Base-by-base conservation (phyloP, 2,329 filamentous ascomycete genomes). In the Didymella pinodella region DNA sequence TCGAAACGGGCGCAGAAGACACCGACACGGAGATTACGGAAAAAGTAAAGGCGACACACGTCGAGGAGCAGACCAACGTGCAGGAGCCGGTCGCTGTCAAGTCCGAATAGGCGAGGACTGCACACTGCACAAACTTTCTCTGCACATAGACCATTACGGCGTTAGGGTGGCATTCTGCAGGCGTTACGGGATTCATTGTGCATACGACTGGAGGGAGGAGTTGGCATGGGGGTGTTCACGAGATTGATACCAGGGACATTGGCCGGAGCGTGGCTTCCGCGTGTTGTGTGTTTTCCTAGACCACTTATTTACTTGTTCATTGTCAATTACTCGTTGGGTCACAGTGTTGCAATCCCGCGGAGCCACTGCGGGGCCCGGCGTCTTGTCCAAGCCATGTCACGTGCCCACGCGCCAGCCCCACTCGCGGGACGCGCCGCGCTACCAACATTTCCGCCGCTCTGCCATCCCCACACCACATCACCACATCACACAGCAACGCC, bases 401-500 rank as follows among this genome's bases (percentile, higher is more conserved):
- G 46, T 44, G 49, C 45, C 25, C 47, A 31, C 47, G 47, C 54
- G 54, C 14, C 40, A 41, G 32, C 34, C 54, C 47, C 54, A 34
- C 48, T 20, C 32, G 20, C 29, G 22, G 44, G 12, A 36, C 55
- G 48, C 49, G 55, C 55, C 45, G 46, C 56, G 46, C 56, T 54
- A 58, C 38, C 38, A 41, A 41, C 38, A 41, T 41, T 41, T 41
- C 11, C 14, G 38, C 20, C 20, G 36, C n/a, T 20, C 36, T 20
- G 36, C 10, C n/a, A 20, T 40, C 7, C 11, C 18, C 6, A 34
- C 16, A 38, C 25, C 32, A 36, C 20, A 18, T n/a, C 36, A 12
- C 2, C 31, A 16, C 29, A 31, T 10, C 29, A 31, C 29, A 31
- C 29, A 31, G 10, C 8, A 10, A 31, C 18, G 18, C 18, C 8